phyloP scores from a whole-genome alignment of 768 basidiomycete species.

The Polyporus arcularius region DNA sequence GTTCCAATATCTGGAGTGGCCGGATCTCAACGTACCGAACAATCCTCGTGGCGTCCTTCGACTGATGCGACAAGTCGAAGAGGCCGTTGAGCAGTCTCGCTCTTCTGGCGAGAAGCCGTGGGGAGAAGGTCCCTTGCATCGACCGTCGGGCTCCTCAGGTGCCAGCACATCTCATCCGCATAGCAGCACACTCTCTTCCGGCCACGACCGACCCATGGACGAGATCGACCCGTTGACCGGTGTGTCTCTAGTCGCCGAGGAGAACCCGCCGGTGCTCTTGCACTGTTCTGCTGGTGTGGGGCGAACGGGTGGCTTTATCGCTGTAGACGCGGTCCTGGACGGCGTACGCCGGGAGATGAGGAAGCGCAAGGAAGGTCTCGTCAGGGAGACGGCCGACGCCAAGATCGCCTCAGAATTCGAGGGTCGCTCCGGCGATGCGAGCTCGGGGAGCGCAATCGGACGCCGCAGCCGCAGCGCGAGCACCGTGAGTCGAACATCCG shows the following conservation, averaged over 20 bases:
- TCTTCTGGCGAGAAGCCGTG: conserved; percentile 22
- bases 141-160: background rate
- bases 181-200: background rate
- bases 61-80: conserved; percentile 73
- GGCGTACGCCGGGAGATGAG: conserved; percentile 63
- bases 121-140: conserved; percentile 27
- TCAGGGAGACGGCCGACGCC: conserved; percentile 8
- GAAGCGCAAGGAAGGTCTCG: conserved; percentile 31
- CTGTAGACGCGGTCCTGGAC: conserved; percentile 84
- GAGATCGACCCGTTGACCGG: conserved; percentile 58
- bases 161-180: background rate
- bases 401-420: conserved; percentile 10
- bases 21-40: conserved; percentile 93
- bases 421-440: conserved; percentile 23
- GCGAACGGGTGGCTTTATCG: conserved; percentile 91
- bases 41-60: conserved; percentile 74
- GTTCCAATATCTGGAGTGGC: conserved; percentile 93
- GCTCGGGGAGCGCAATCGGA: conserved; percentile 8
- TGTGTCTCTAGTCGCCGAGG: conserved; percentile 53
- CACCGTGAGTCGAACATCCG: conserved; percentile 5
- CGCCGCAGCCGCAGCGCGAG: conserved; percentile 21
- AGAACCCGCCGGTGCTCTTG: conserved; percentile 65
- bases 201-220: conserved; percentile 10
- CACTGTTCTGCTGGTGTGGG: conserved; percentile 97
- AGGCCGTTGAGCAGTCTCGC: conserved; percentile 27